Percentiles rank a stretch among this genome's conserved stretches.
phyloP scores from a whole-genome alignment of 2,329 filamentous ascomycete genomes.

The Diplodia sapinea region DNA sequence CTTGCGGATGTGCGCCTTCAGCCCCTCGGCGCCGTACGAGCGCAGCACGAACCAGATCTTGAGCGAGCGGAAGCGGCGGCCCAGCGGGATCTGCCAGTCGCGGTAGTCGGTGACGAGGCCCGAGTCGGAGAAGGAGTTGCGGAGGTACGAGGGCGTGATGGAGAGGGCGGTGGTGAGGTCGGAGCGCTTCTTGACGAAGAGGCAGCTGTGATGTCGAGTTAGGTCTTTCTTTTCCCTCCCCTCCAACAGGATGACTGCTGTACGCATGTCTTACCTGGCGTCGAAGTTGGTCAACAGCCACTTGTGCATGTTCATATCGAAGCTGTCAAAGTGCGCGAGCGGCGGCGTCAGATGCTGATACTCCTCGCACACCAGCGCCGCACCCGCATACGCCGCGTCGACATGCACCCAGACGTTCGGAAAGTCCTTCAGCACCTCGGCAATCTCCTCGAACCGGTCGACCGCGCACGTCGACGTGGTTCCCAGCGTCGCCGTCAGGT shows the following conservation, averaged over 20 bases:
- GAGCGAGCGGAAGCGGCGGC: constrained; percentile 82
- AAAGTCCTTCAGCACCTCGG: constrained; percentile 59
- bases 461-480: constrained; percentile 88
- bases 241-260: too few relatives aligned
- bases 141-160: constrained; percentile 80
- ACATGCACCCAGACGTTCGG: constrained; percentile 85
- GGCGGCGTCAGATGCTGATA: constrained; percentile 71
- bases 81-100: constrained; percentile 96
- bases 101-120: constrained; percentile 92
- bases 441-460: constrained; percentile 78
- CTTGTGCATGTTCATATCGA: constrained; percentile 97
- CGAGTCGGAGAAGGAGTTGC: constrained; percentile 78
- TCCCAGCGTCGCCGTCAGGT: constrained; percentile 80
- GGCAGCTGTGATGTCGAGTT: constrained; percentile 59
- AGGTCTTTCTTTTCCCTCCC: too few relatives aligned
- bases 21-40: constrained; percentile 76
- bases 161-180: constrained; percentile 81
- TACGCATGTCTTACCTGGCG: constrained; percentile 51
- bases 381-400: constrained; percentile 90
- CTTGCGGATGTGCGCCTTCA: constrained; percentile 74
- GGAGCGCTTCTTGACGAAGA: constrained; percentile 76
- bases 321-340: constrained; percentile 77
- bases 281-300: constrained; percentile 97
- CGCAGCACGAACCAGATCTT: constrained; percentile 97
- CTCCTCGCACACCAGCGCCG: constrained; percentile 81